Evolutionary conservation across 2,329 filamentous ascomycete genomes (phyloP).

Genomic region (Scedosporium apiospermum): DNA sequence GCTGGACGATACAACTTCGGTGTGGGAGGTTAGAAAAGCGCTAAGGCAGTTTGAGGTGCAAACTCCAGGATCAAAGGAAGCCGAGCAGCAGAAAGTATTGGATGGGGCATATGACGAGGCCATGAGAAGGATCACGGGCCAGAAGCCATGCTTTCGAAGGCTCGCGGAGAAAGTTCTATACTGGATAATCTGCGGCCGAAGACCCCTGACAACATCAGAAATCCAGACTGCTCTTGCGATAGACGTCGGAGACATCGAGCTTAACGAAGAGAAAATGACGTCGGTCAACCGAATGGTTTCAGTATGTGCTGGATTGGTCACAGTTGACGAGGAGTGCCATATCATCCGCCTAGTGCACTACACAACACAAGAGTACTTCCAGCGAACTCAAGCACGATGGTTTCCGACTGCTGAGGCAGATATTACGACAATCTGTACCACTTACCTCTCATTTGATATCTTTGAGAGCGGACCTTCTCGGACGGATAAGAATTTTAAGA

Average conservation of each 20-base stretch:
- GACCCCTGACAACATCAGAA: slow-evolving; percentile 22
- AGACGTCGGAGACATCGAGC: slow-evolving; percentile 12
- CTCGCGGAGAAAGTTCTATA: slow-evolving; percentile 28
- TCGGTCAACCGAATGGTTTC: slow-evolving; percentile 23
- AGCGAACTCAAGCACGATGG: slow-evolving; percentile 16
- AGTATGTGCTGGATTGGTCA: slow-evolving; percentile 31
- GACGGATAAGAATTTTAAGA: slow-evolving; percentile 11
- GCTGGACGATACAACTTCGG: slow-evolving; percentile 13
- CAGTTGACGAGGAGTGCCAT: slow-evolving; percentile 25
- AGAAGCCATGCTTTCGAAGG: slow-evolving; percentile 18
- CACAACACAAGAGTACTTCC: slow-evolving; percentile 35
- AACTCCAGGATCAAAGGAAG: too few species aligned
- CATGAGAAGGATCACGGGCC: slow-evolving; percentile 31
- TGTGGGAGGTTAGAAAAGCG: slow-evolving; percentile 20
- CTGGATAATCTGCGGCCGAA: slow-evolving; percentile 29
- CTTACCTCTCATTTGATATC: slow-evolving; percentile 23
- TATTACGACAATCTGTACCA: slow-evolving; percentile 21
- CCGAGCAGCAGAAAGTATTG: slow-evolving; percentile 16
- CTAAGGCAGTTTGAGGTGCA: slow-evolving; percentile 12
- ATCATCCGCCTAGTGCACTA: slow-evolving; percentile 33
- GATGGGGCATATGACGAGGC: slow-evolving; percentile 29
- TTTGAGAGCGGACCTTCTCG: slow-evolving; percentile 16
- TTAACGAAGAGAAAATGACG: slow-evolving; percentile 26
- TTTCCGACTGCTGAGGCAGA: slow-evolving; percentile 19
- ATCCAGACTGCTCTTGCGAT: slow-evolving; percentile 33